phyloP scores from a whole-genome alignment of 768 basidiomycete species.

The Boletus rufocinnamomeus region DNA sequence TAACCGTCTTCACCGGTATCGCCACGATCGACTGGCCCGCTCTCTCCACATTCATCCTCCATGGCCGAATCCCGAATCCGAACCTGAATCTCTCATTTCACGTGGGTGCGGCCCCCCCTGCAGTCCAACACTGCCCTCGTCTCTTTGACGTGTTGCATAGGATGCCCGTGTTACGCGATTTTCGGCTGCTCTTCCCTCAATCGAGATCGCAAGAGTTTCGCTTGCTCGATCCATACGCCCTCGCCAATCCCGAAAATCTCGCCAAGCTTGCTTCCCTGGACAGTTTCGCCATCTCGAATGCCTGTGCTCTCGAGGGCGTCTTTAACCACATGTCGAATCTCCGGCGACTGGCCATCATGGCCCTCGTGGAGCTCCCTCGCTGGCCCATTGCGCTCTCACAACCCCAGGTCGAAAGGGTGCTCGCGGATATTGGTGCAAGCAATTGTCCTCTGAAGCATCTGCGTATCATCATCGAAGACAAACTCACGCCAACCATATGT shows the following conservation, averaged over 20 bases:
- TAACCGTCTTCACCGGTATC: slow-evolving; percentile 30
- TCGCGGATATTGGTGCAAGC: slow-evolving; percentile 33
- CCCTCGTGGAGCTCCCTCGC: slow-evolving; percentile 37
- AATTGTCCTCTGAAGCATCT: slow-evolving; percentile 36
- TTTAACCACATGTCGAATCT: slow-evolving; percentile 34
- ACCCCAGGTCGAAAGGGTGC: slow-evolving; percentile 33
- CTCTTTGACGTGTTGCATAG: slow-evolving; percentile 34
- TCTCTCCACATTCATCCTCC: slow-evolving; percentile 33
- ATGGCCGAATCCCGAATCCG: slow-evolving; percentile 31
- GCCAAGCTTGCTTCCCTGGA: slow-evolving; percentile 37
- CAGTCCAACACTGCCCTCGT: not conserved
- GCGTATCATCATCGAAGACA: slow-evolving; percentile 40
- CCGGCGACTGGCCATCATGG: slow-evolving; percentile 33
- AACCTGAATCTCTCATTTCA: slow-evolving; percentile 18
- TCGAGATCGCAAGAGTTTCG: slow-evolving; percentile 28
- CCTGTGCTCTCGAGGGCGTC: slow-evolving; percentile 33
- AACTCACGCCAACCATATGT: slow-evolving; percentile 36
- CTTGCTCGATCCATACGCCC: slow-evolving; percentile 26
- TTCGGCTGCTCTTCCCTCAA: slow-evolving; percentile 36
- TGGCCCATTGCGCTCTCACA: slow-evolving; percentile 39
- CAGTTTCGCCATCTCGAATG: slow-evolving; percentile 39
- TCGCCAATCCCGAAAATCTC: slow-evolving; percentile 24
- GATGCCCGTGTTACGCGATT: slow-evolving; percentile 34
- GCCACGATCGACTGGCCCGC: slow-evolving; percentile 35
- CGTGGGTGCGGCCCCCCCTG: not conserved